Conservation (phyloP, 352 stramenopile genomes). For the Aphanomyces euteiches region DNA sequence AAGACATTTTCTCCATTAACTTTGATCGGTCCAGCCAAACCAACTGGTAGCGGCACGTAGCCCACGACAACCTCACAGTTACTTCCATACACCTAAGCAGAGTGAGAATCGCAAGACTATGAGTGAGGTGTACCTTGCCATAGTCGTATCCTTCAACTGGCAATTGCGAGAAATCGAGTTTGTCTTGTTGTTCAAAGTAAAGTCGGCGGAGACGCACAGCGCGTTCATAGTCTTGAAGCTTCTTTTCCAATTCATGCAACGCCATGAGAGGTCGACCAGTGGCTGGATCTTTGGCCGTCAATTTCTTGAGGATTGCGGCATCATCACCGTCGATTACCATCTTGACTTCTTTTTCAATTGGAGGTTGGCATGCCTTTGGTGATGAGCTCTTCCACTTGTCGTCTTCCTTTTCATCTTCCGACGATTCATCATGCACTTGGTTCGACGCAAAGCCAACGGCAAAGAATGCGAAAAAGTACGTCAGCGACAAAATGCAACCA, state of each 20-base stretch:
- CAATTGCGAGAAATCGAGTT: conserved; percentile 27
- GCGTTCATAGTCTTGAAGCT: conserved; percentile 64
- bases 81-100: conserved; percentile 60
- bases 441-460: conserved; percentile 25
- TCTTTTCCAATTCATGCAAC: conserved; percentile 81
- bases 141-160: conserved; percentile 59
- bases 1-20: conserved; percentile 81
- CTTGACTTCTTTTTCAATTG: neutral
- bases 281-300: conserved; percentile 3
- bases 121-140: conserved; percentile 18
- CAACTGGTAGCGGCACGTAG: conserved; percentile 86
- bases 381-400: conserved; percentile 1
- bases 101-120: neutral
- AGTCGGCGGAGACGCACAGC: conserved; percentile 68
- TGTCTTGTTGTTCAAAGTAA: conserved; percentile 34
- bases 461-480: conserved; percentile 32
- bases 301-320: neutral
- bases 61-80: conserved; percentile 92
- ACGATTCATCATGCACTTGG: conserved; percentile 15
- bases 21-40: conserved; percentile 79
- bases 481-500: conserved; percentile 21
- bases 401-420: conserved; percentile 19
- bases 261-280: conserved; percentile 25
- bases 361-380: conserved; percentile 13
- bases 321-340: conserved; percentile 21